phyloP scores from a whole-genome alignment of 1,139 yeast genomes.

The Candida sanyaensis region DNA sequence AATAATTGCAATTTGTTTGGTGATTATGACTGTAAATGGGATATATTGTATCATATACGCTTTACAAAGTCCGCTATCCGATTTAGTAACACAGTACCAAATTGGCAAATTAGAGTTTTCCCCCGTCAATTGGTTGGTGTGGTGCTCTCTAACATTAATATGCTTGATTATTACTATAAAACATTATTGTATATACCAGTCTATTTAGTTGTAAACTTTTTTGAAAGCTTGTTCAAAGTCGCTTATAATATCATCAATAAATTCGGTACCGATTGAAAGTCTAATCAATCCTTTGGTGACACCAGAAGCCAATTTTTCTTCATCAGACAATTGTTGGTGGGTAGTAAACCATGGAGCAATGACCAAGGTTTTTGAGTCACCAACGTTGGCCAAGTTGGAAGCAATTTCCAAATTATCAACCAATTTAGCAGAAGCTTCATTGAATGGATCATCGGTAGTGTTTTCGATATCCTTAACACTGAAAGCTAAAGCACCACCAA shows the following conservation, averaged over 20 bases:
- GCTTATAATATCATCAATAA: slow-evolving; percentile 81
- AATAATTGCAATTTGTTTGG: background rate
- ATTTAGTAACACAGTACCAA: slow-evolving; percentile 4
- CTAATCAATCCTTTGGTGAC: slow-evolving; percentile 87
- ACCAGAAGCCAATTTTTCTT: slow-evolving; percentile 80
- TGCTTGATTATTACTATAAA: slow-evolving; percentile 1
- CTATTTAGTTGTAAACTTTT: slow-evolving; percentile 35
- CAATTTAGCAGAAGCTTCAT: slow-evolving; percentile 76
- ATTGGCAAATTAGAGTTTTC: slow-evolving; percentile 7
- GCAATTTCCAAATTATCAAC: slow-evolving; percentile 84
- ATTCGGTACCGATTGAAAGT: slow-evolving; percentile 87
- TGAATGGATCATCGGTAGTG: slow-evolving; percentile 54
- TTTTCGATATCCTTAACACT: slow-evolving; percentile 71
- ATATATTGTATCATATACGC: slow-evolving; percentile 4
- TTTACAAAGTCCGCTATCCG: background rate
- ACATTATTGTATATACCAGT: slow-evolving; percentile 4
- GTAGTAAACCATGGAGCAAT: slow-evolving; percentile 96
- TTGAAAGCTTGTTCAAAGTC: slow-evolving; percentile 85
- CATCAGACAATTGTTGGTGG: slow-evolving; percentile 84
- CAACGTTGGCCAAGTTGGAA: slow-evolving; percentile 93
- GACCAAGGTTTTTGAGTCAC: slow-evolving; percentile 92
- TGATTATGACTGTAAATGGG: background rate
- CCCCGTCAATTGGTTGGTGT: slow-evolving; percentile 4
- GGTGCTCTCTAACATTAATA: slow-evolving; percentile 3
- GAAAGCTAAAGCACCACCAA: slow-evolving; percentile 85